Evolutionary conservation across 768 basidiomycete species (phyloP), one percentile per base, ranked within the genome.

Genomic region (Ramaria sp.): DNA sequence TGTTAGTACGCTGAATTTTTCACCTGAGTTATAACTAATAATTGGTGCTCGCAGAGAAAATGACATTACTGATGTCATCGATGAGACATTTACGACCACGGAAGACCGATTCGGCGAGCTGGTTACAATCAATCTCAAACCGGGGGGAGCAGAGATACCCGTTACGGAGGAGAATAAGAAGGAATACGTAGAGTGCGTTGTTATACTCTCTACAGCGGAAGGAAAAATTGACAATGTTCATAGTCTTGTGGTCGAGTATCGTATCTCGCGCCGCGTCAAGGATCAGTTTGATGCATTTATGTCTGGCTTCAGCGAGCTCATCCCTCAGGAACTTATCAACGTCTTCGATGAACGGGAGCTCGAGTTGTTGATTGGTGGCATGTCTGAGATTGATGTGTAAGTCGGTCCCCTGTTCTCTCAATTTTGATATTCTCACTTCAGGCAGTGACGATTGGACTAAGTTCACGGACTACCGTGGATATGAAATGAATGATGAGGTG

Each of bases 271-370:
- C 66, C 92, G 96, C 55, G 93, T 98, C 58, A 91, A 93, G 72
- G 96, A 99, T 57, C 96, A 99, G 67, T 98, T 98, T 66, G 92
- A 97, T 57, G 93, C 95, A 4, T 98, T 99, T 77, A 95, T 97
- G 92, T 88, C 87, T n/a, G 96, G 96, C 45, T 98, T 98, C 79
- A 96, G 92, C 74, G 96, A 99, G 71, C 78, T 99, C 52, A 97
- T 99, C 59, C 96, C 96, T 10, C 91, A 94, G 67, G 96, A 99
- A 59, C 76, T 99, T 32, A 82, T 99, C 71, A 97, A 94, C 57
- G 96, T 99, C 48, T 99, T 99, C 62, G 96, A 99, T 63, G 96
- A 99, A 72, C 82, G 96, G 51, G 96, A 99, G 65, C 78, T 99
- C 9, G 95, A 97, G 71, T 72, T 98, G 50, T 78, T 99, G 53